Evolutionary conservation across 257 asterid species (phyloP), one percentile per base, ranked within the genome.

Genomic region (Ligustrum vulgare): DNA sequence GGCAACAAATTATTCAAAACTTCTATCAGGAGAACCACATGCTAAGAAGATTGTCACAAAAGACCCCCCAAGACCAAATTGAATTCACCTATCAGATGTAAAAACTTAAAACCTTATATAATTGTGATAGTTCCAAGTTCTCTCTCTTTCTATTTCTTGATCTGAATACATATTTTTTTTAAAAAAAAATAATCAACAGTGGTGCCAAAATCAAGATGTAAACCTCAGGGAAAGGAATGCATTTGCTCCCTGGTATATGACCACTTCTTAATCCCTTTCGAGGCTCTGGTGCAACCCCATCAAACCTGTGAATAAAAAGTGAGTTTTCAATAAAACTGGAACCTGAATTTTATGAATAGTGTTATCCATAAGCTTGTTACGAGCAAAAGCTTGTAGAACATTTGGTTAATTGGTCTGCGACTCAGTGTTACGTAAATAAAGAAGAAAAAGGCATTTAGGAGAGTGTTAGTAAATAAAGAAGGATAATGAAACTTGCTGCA

Each of bases 231-330:
- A 94, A 94, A 43, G 98, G 98, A 73, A 94, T 41, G 76, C 98
- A 94, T 82, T 94, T 94, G 90, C 98, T 94, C 22, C 97, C 93
- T 2, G 98, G 96, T 67, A 94, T 90, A 78, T 91, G 97, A 33
- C 98, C 98, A 81, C 97, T 82, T 84, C 92, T 88, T 78, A 94
- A 82, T 82, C 98, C 98, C 77, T 94, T 92, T 15, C 98, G 93
- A 72, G 98, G 98, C 92, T 94, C 98, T 41, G 96, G 96, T 75
- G 97, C 98, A 82, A 80, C 89, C 47, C 98, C 98, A 79, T 91
- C 97, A 82, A 91, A 94, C 78, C 98, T 94, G 76, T 25, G 67
- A 79, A 62, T 64, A 74, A 41, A 56, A 60, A 79, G n/a, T 68
- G 75, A 28, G 25, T 67, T 20, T 18, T n/a, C 6, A 75, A 47